Evolutionary conservation across 352 stramenopile species (phyloP).

Genomic region (Chrysophaeum taylorii): DNA sequence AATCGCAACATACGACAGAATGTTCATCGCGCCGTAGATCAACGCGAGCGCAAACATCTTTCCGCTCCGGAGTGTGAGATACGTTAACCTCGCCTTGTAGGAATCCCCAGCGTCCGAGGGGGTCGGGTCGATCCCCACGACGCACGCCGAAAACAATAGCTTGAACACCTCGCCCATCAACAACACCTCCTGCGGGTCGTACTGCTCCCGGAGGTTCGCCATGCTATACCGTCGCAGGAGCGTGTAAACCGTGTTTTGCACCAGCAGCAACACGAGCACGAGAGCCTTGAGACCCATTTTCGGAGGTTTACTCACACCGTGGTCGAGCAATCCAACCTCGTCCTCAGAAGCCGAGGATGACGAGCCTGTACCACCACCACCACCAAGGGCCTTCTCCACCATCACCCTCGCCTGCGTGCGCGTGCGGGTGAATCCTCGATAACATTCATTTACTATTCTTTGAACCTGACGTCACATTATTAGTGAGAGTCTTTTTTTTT

Average conservation of each 20-base stretch:
- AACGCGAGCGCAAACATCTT: slow-evolving; percentile 55
- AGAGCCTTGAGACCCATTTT: too few species aligned
- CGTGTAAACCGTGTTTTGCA: slow-evolving; percentile 62
- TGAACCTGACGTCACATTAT: too few species aligned
- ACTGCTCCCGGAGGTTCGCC: slow-evolving; percentile 19
- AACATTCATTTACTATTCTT: too few species aligned
- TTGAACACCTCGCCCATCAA: slow-evolving; percentile 14
- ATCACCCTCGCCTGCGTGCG: too few species aligned
- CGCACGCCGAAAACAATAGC: not conserved
- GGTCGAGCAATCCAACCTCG: too few species aligned
- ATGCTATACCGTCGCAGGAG: slow-evolving; percentile 39
- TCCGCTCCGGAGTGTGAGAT: slow-evolving; percentile 37
- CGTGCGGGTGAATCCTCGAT: too few species aligned
- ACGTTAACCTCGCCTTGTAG: slow-evolving; percentile 21
- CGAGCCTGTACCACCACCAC: too few species aligned
- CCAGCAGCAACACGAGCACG: slow-evolving; percentile 48
- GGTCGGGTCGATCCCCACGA: not conserved
- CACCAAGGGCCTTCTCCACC: too few species aligned
- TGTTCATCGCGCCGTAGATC: slow-evolving; percentile 57
- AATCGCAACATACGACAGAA: slow-evolving; percentile 49
- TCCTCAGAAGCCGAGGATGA: too few species aligned
- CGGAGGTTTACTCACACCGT: too few species aligned
- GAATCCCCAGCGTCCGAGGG: not conserved
- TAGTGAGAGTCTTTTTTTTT: too few species aligned
- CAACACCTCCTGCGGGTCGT: not conserved